Evolutionary conservation across 2,329 filamentous ascomycete species (phyloP).

Genomic region (Xylaria arbuscula): DNA sequence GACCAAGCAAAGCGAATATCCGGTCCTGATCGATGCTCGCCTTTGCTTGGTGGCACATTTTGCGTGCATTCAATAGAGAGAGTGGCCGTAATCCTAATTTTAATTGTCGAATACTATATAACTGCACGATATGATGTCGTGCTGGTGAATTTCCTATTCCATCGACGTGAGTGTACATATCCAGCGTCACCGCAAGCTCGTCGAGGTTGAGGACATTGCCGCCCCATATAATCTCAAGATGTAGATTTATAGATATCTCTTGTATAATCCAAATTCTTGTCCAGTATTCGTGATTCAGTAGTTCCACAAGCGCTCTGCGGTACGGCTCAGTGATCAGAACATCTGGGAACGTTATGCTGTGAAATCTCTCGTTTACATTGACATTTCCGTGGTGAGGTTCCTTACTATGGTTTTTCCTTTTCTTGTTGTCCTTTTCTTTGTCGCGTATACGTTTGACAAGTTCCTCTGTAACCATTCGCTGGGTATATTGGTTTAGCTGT

Average conservation of each 20-base stretch:
- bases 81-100: neutral
- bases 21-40: neutral
- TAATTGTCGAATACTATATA: neutral
- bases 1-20: constrained; percentile 3
- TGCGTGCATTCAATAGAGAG: neutral
- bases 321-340: neutral
- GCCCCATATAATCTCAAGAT: neutral
- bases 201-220: neutral
- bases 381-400: neutral
- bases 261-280: constrained; percentile 8
- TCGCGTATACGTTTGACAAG: neutral
- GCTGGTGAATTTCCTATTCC: neutral
- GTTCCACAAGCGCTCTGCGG: neutral
- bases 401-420: neutral
- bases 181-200: neutral
- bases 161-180: neutral
- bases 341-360: neutral
- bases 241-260: constrained; percentile 1
- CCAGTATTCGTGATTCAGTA: neutral
- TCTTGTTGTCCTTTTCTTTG: neutral
- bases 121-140: neutral
- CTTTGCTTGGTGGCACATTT: neutral
- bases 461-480: neutral
- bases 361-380: neutral
- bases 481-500: neutral